Base-by-base conservation (phyloP, 768 basidiomycete species). In the Rhizopogon roseolus region DNA sequence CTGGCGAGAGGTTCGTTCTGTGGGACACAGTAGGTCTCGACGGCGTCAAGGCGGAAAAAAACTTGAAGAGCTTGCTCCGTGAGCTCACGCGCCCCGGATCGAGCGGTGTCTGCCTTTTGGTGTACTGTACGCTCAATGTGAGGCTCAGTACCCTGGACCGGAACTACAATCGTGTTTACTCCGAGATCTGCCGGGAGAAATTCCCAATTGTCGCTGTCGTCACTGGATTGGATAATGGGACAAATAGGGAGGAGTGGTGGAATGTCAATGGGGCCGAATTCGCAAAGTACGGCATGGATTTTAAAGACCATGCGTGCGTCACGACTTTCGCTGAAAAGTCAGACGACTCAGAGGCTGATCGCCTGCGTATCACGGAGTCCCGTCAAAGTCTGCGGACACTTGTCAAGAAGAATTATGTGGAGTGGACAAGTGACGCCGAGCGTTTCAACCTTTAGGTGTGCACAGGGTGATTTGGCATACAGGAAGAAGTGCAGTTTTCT, bases 11-110 rank as follows among this genome's bases (percentile, higher is more conserved):
- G 6, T 45, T 17, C 10, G 29, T 45, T 3, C 40, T 75, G 0
- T 68, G 70, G 64, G 75, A 76, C 41, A 76, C 73, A 6, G 66
- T 65, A 7, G 74, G 75, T 17, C 67, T 76, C 22, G 62, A 70
- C 40, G 72, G 66, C 5, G 54, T 45, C 2, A n/a, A 41, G 19
- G 54, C 71, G 1, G 57, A 60, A 40, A 56, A 50, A 45, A 53
- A 58, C 5, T 49, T 68, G 32, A 60, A 58, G 44, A 57, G 49
- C 17, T 53, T 66, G 22, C 56, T 66, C 14, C 45, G 59, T 38
- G 55, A 66, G 17, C 44, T 45, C 44, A 32, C 29, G 49, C 58
- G 62, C 6, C 55, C 64, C 16, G 25, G 17, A 10, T 53, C 14
- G 17, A 57, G 45, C 0, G 73, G 74, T 6, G 58, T 77, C 22